Base-by-base conservation (phyloP, 2,329 filamentous ascomycete genomes). In the Scolecobasidium constrictum region DNA sequence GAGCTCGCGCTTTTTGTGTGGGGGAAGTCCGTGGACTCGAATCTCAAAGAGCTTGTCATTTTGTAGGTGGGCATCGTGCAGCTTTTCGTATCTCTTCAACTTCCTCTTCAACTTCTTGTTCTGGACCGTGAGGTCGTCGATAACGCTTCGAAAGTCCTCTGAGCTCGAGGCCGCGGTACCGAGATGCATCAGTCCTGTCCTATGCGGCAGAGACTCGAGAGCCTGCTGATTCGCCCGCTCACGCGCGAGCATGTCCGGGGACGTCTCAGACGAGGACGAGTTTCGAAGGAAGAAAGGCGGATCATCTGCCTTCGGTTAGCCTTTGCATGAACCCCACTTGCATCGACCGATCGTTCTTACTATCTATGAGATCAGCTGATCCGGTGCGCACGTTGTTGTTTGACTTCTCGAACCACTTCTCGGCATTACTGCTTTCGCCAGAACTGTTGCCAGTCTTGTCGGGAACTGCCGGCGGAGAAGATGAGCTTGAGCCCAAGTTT, bases 21-120 rank as follows among this genome's bases (percentile, higher is more conserved):
- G 70, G 0, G 83, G 74, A 33, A 93, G 60, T 0, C 81, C 78
- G 51, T 92, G 84, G 21, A 88, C 73, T 51, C 84, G 81, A 47
- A 94, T 77, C 56, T 93, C 86, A 51, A 94, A 90, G 0, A 93
- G 61, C 55, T 84, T 86, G 21, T 93, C 84, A 37, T 80, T 77
- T 23, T 79, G 73, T 39, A 88, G 62, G 48, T 81, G 74, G 34
- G 79, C 71, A 15, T 78, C 76, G 2, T 81, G 77, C 19, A 75
- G 63, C 48, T 77, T 78, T 57, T 83, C 81, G 48, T 84, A 84
- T 42, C 75, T 79, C 52, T 75, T 81, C 43, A 93, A 54, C 52
- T 79, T 77, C 50, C 81, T 78, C 62, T 81, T 87, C 47, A 93
- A 59, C 40, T 77, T 80, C 57, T 86, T 84, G 56, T 92, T 93